Conservation (phyloP, 2,329 filamentous ascomycete species). For the Tricladium varicosporioides region DNA sequence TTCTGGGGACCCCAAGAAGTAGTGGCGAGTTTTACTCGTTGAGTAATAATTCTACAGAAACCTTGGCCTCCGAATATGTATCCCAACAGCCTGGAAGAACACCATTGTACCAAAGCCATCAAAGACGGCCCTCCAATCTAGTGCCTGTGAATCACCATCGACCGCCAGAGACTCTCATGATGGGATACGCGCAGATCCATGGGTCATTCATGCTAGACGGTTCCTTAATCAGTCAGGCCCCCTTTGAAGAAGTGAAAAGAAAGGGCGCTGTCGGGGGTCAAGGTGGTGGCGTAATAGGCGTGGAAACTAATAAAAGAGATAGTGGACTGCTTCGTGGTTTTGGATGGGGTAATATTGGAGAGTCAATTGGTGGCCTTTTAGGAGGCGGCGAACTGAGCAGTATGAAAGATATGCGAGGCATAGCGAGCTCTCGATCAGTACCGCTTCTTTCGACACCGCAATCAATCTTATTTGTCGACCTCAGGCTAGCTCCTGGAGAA, state of each 20-base stretch:
- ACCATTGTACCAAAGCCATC: constrained; percentile 41
- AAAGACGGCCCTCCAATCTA: constrained; percentile 44
- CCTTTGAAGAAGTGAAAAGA: constrained; percentile 93
- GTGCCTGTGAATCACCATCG: constrained; percentile 42
- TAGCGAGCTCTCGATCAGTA: constrained; percentile 80
- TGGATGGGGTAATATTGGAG: constrained; percentile 85
- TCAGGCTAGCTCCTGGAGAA: constrained; percentile 83
- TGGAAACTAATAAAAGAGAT: constrained; percentile 70
- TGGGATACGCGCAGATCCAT: constrained; percentile 94
- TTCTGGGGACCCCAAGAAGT: constrained; percentile 77
- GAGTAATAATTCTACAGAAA: constrained; percentile 95
- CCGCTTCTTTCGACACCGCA: constrained; percentile 93
- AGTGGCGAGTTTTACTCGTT: constrained; percentile 94
- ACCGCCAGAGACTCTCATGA: constrained; percentile 81
- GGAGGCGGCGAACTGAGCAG: constrained; percentile 85
- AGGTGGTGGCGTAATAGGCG: constrained; percentile 79
- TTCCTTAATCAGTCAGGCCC: constrained; percentile 81
- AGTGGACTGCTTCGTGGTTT: constrained; percentile 80
- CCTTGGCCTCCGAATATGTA: constrained; percentile 84
- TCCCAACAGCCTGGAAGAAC: constrained; percentile 46
- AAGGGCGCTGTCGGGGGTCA: constrained; percentile 88
- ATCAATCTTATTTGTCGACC: constrained; percentile 91
- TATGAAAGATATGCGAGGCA: constrained; percentile 91
- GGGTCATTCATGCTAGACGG: constrained; percentile 91
- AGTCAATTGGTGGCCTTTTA: constrained; percentile 83